Percentiles rank a stretch among this genome's conserved stretches.
Evolutionary conservation across 371 early-diverging fungal species (phyloP).

Genomic region (Synchytrium microbalum): DNA sequence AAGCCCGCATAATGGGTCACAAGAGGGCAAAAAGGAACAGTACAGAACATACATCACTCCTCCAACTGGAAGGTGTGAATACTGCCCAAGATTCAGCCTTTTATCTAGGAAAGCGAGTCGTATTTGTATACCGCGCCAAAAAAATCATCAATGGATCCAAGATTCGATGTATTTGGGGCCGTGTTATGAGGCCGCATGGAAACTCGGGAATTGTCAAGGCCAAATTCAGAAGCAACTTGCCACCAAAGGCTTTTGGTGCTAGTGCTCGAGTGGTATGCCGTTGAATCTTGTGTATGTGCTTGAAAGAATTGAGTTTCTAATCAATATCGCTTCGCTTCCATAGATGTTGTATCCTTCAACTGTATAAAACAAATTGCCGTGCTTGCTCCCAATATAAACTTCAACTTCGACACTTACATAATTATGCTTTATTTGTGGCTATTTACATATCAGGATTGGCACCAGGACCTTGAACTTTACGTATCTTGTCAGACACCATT

Average conservation of each 20-base stretch:
- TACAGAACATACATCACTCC: constrained; percentile 80
- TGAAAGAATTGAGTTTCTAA: background rate
- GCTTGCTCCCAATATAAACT: too few relatives aligned
- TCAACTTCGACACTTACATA: too few relatives aligned
- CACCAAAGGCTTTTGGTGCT: constrained; percentile 88
- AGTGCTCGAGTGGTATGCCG: constrained; percentile 72
- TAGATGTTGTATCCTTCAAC: constrained; percentile 1
- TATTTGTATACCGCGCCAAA: constrained; percentile 65
- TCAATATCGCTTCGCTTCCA: background rate
- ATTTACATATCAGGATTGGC: too few relatives aligned
- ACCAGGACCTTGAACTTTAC: too few relatives aligned
- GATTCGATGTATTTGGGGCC: constrained; percentile 96
- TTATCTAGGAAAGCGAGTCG: constrained; percentile 86
- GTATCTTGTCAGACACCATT: constrained; percentile 21
- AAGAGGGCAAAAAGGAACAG: constrained; percentile 87
- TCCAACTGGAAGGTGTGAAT: constrained; percentile 88
- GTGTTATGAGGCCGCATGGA: constrained; percentile 90
- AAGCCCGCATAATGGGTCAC: constrained; percentile 92
- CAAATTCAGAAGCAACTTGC: constrained; percentile 93
- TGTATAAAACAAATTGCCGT: background rate
- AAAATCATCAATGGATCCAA: constrained; percentile 74
- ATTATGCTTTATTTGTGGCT: too few relatives aligned
- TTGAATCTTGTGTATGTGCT: background rate
- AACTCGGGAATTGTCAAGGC: constrained; percentile 94
- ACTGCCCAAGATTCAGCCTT: constrained; percentile 75